phyloP scores from a whole-genome alignment of 2,329 filamentous ascomycete species.

The Microsporum audouinii region DNA sequence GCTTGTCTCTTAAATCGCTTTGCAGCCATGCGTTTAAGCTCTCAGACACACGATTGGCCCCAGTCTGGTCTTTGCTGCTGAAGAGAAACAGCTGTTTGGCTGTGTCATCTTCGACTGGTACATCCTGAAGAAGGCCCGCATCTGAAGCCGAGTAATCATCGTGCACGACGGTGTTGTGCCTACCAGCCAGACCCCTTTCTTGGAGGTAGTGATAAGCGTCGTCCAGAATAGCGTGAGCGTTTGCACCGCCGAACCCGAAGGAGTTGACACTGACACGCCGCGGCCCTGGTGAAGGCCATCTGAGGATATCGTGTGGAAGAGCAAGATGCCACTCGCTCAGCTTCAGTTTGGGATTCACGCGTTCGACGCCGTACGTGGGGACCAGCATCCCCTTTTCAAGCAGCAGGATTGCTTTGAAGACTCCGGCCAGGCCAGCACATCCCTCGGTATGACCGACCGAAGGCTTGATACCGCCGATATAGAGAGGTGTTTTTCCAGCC shows the following conservation, averaged over 20 bases:
- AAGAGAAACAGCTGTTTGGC: not conserved
- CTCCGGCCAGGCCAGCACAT: constrained; percentile 19
- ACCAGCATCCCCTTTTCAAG: constrained; percentile 22
- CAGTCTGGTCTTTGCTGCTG: not conserved
- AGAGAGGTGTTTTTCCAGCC: constrained; percentile 1
- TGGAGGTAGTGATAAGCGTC: constrained; percentile 10
- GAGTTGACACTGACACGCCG: constrained; percentile 24
- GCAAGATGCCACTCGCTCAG: constrained; percentile 9
- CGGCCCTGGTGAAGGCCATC: constrained; percentile 19
- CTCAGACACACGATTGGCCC: no score
- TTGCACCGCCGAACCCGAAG: constrained; percentile 25
- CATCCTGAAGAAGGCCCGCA: not conserved
- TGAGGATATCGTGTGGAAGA: constrained; percentile 11
- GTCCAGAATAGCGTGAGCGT: constrained; percentile 20
- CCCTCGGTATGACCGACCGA: constrained; percentile 24
- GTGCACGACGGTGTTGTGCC: not conserved
- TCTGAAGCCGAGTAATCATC: not conserved
- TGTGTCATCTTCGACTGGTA: not conserved
- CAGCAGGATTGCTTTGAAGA: constrained; percentile 21
- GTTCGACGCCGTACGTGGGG: constrained; percentile 14
- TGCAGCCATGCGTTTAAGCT: no score
- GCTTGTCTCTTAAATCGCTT: no score
- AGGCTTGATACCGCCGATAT: constrained; percentile 21
- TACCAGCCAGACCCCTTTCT: constrained; percentile 4
- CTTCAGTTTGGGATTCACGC: not conserved